A percentile compares a stretch with the other conserved stretches of the same genome.
phyloP scores from a whole-genome alignment of 2,329 filamentous ascomycete species.

The Amphichorda felina region DNA sequence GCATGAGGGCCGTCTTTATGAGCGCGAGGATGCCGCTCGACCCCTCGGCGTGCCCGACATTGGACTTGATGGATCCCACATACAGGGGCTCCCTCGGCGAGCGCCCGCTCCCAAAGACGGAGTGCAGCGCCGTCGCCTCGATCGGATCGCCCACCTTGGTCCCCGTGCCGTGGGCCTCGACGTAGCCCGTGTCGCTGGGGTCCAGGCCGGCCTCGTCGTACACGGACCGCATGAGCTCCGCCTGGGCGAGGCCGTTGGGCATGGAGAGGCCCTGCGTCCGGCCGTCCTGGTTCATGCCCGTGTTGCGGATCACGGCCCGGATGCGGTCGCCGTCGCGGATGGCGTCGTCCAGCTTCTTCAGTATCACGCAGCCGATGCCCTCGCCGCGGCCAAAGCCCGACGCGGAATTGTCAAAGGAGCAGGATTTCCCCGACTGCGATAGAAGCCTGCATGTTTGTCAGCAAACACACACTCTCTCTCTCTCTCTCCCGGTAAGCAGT shows the following conservation, averaged over 20 bases:
- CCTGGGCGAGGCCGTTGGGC: constrained; percentile 38
- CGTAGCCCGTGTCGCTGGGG: constrained; percentile 16
- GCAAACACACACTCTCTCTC: constrained; percentile 1
- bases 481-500: background rate
- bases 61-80: constrained; percentile 9
- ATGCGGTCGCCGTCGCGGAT: constrained; percentile 42
- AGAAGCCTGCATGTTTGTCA: constrained; percentile 5
- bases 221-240: constrained; percentile 21
- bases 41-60: constrained; percentile 37
- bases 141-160: constrained; percentile 43
- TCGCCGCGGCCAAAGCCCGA: constrained; percentile 50
- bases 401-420: background rate
- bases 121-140: constrained; percentile 36
- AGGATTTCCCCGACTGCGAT: background rate
- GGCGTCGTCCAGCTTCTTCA: constrained; percentile 46
- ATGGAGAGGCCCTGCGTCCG: constrained; percentile 38
- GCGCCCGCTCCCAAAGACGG: constrained; percentile 26
- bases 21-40: constrained; percentile 37
- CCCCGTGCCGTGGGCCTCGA: constrained; percentile 45
- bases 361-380: constrained; percentile 39
- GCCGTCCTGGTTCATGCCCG: constrained; percentile 44
- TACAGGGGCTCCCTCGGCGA: constrained; percentile 17
- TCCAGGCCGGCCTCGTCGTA: constrained; percentile 19
- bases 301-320: constrained; percentile 33
- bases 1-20: constrained; percentile 38